Evolutionary conservation across 108 stramenopile species (phyloP).

Genomic region (Bacterosira constricta): DNA sequence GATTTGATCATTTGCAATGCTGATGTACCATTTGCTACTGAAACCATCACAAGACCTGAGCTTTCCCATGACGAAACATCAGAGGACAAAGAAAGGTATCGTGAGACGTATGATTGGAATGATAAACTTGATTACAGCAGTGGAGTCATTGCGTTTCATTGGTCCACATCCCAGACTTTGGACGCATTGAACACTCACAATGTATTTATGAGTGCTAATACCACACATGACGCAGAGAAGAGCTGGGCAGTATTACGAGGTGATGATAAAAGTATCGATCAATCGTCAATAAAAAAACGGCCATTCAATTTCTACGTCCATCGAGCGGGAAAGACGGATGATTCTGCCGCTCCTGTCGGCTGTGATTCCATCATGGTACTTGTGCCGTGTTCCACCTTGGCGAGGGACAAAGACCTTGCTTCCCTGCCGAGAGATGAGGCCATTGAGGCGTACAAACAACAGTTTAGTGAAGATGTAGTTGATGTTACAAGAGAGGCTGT

Average conservation of each 20-base stretch:
- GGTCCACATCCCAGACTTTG: conserved; percentile 66
- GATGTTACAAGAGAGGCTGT: conserved; percentile 53
- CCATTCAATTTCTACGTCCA: conserved; percentile 95
- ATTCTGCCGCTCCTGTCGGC: conserved; percentile 72
- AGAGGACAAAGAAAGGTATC: conserved; percentile 3
- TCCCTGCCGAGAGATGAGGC: conserved; percentile 57
- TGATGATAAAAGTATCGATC: conserved; percentile 2
- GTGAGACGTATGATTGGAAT: conserved; percentile 72
- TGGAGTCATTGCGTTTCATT: conserved; percentile 89
- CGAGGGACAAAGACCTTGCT: conserved; percentile 42
- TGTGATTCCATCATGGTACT: conserved; percentile 89
- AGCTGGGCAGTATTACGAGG: conserved; percentile 71
- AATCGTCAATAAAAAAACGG: background rate
- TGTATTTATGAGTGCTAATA: conserved; percentile 75
- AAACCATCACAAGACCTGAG: conserved; percentile 55
- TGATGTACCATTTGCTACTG: conserved; percentile 84
- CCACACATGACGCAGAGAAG: conserved; percentile 45
- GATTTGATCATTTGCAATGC: conserved; percentile 90
- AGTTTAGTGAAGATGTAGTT: conserved; percentile 61
- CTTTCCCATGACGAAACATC: background rate
- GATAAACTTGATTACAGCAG: conserved; percentile 73
- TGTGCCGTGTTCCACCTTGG: conserved; percentile 66
- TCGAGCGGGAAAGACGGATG: conserved; percentile 74
- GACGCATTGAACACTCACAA: conserved; percentile 86
- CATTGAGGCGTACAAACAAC: conserved; percentile 58